phyloP scores from a whole-genome alignment of 1,284 basidiomycete genomes.

The Phlebopus sp. region DNA sequence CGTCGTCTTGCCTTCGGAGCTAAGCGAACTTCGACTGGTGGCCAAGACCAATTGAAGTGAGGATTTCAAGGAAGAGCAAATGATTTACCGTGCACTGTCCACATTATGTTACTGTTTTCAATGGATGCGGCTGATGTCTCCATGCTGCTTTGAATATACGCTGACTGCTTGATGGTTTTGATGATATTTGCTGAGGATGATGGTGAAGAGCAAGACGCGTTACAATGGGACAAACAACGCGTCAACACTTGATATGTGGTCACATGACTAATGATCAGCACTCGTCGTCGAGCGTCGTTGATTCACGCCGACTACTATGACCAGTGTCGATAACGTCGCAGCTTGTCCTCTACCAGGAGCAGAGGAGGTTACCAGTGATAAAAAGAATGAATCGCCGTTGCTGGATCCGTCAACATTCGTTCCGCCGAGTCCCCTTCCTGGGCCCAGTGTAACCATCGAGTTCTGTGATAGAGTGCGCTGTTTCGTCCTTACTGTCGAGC shows the following conservation, averaged over 20 bases:
- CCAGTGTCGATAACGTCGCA: conserved; percentile 6
- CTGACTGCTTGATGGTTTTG: neutral
- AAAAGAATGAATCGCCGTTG: conserved; percentile 1
- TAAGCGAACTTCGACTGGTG: conserved; percentile 80
- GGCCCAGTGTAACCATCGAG: conserved; percentile 65
- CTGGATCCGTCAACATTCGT: conserved; percentile 56
- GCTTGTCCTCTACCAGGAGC: conserved; percentile 8
- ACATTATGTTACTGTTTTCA: conserved; percentile 28
- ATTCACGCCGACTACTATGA: conserved; percentile 9
- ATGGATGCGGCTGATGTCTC: conserved; percentile 7
- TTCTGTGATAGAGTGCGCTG: conserved; percentile 80
- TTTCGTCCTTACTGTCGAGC: conserved; percentile 3
- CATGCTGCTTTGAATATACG: conserved; percentile 13
- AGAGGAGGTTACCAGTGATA: conserved; percentile 5
- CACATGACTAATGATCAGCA: conserved; percentile 17
- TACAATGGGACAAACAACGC: conserved; percentile 38
- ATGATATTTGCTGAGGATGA: neutral
- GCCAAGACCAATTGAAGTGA: neutral
- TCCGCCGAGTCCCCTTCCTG: conserved; percentile 47
- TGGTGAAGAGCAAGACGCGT: conserved; percentile 21
- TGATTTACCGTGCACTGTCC: conserved; percentile 59
- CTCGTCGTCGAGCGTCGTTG: neutral
- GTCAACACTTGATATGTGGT: conserved; percentile 30
- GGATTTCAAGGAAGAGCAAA: neutral
- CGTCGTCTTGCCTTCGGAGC: conserved; percentile 62